Evolutionary conservation across 1,284 basidiomycete genomes (phyloP), one percentile per base, ranked within the genome.

Genomic region (Trichosporon coremiiforme): DNA sequence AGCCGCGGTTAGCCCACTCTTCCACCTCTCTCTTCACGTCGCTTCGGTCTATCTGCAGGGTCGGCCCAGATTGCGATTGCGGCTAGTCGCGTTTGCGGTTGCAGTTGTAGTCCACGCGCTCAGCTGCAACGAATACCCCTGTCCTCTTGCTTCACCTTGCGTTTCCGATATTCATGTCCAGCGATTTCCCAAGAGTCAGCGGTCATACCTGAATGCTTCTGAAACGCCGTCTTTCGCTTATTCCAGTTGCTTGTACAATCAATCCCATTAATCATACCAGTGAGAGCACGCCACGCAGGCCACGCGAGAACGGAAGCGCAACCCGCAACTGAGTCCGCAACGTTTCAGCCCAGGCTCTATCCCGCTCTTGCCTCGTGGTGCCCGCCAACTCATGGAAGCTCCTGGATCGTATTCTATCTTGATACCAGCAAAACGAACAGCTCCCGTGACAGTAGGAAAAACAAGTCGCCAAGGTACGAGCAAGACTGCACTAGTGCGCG

Each of bases 91-190:
- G 9, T 8, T 35, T 35, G 33, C 33, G 33, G 15, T 41, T 41
- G 41, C 41, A 15, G 41, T 45, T 45, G 41, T 45, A 17, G 41
- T n/a, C 15, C 15, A 45, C 36, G 41, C 41, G 41, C 17, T 17
- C 17, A 6, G 22, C 20, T 53, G 50, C 8, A 10, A 53, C 50
- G 20, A 7, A 10, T 25, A 22, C 50, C 50, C 50, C 50, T 53
- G 20, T 7, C 20, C 50, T 5, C 50, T 10, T n/a, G 41, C 41
- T 45, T 45, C 41, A 45, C 8, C 4, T 7, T 4, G 50, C 10
- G 50, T 53, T 53, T 53, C 50, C 50, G 22, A 53, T 53, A 53
- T 53, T 17, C 50, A 53, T 53, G 22, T 20, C 10, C 36, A 53
- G 25, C 25, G 25, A 25, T 25, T 53, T 25, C 8, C 7, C 50